phyloP scores from a whole-genome alignment of 192 early-diverging fungal genomes.

The Bifiguratus adelaidae region DNA sequence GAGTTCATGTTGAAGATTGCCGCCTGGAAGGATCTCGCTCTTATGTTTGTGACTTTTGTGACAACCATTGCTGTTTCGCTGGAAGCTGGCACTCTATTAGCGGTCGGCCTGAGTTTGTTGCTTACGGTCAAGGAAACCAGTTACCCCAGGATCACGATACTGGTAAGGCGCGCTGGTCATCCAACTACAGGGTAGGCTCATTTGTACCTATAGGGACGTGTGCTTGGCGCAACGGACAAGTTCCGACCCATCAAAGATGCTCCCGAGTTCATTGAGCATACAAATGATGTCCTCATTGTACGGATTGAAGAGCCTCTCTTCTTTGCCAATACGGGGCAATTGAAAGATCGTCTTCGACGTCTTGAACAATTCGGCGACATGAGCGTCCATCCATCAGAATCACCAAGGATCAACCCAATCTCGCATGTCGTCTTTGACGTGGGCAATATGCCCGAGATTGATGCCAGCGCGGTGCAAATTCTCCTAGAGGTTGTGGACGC shows the following conservation, averaged over 20 bases:
- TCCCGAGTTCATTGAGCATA: constrained; percentile 52
- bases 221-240: constrained; percentile 45
- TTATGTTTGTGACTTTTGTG: constrained; percentile 81
- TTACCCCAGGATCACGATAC: constrained; percentile 66
- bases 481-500: constrained; percentile 83
- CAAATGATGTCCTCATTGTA: constrained; percentile 81
- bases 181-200: constrained; percentile 2
- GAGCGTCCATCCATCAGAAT: constrained; percentile 89
- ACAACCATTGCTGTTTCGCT: constrained; percentile 85
- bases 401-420: constrained; percentile 65
- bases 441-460: constrained; percentile 75
- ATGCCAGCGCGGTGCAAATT: constrained; percentile 68
- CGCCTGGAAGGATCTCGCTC: constrained; percentile 74
- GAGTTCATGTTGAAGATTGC: constrained; percentile 67
- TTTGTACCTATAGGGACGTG: constrained; percentile 28
- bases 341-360: constrained; percentile 88
- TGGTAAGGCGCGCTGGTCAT: constrained; percentile 47
- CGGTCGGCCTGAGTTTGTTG: constrained; percentile 77
- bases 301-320: constrained; percentile 89
- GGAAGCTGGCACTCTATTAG: constrained; percentile 87
- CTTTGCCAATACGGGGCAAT: constrained; percentile 96
- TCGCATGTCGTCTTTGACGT: constrained; percentile 87
- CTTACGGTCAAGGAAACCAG: constrained; percentile 91
- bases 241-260: constrained; percentile 61
- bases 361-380: constrained; percentile 92